Conservation (phyloP, 805 yeast species). For the Saccharomycopsis capsularis region DNA sequence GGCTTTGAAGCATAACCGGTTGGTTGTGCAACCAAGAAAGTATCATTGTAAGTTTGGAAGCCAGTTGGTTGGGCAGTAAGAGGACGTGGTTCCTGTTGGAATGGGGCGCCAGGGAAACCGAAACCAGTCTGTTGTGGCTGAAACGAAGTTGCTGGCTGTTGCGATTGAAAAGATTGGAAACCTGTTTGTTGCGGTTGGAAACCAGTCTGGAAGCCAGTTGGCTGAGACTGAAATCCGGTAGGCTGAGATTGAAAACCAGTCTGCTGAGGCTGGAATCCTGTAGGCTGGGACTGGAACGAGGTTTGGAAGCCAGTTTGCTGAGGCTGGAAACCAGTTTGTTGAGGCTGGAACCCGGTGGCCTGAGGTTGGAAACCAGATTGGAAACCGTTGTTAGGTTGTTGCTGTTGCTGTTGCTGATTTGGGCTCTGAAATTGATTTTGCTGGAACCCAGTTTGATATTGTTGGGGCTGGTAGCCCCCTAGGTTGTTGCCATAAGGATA, state of each 20-base stretch:
- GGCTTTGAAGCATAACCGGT: constrained; percentile 39
- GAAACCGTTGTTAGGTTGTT: not conserved
- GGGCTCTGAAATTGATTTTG: not conserved
- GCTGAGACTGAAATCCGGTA: constrained; percentile 22
- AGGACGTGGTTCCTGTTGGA: constrained; percentile 25
- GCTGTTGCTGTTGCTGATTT: not conserved
- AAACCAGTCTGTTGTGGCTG: constrained; percentile 12
- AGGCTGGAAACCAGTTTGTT: constrained; percentile 13
- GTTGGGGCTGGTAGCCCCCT: constrained; percentile 1
- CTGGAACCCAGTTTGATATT: not conserved
- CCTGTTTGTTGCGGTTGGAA: constrained; percentile 18
- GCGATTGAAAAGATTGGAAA: constrained; percentile 22
- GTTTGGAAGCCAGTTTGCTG: constrained; percentile 20
- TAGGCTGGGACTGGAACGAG: not conserved
- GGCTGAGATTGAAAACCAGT: constrained; percentile 11
- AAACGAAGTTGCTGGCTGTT: constrained; percentile 16
- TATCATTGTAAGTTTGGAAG: constrained; percentile 21
- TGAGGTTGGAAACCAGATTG: not conserved
- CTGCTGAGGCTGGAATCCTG: constrained; percentile 1
- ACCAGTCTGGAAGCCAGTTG: constrained; percentile 21
- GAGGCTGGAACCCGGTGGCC: constrained; percentile 3
- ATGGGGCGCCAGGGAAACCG: constrained; percentile 4
- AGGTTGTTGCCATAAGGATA: constrained; percentile 1
- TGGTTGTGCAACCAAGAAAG: constrained; percentile 32
- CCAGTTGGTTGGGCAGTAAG: constrained; percentile 29